Evolutionary conservation across 1,284 basidiomycete genomes (phyloP), one percentile per base, ranked within the genome.

Genomic region (Peniophora sp.): DNA sequence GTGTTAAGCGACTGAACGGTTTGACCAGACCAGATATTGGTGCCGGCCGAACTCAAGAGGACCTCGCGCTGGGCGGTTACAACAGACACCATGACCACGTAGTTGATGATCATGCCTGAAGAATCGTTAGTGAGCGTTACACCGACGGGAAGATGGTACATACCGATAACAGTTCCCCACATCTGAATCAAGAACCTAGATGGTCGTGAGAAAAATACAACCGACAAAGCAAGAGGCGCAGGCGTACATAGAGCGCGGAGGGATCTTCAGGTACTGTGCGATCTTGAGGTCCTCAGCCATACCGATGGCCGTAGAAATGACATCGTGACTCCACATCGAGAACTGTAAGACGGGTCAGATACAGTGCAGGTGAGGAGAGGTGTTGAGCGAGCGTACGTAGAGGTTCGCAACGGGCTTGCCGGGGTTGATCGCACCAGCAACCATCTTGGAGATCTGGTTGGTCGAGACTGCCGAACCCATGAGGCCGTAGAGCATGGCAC

Each of bases 121-220:
- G 8, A 10, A 24, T 8, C 18, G 22, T 17, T 2, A 15, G 15
- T 41, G 20, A 46, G 27, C 14, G 11, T 39, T n/a, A n/a, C n/a
- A n/a, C n/a, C n/a, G n/a, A n/a, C n/a, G n/a, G n/a, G n/a, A n/a
- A 0, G n/a, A 22, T 23, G 5, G 24, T n/a, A 23, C 57, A 46
- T 63, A 48, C 81, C 81, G 37, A 85, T 68, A 34, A 85, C 69
- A 0, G 83, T 80, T 5, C 83, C 84, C 68, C 79, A 77, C 20
- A 85, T 64, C 62, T 88, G 85, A 3, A 81, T 77, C 22, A 78
- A 57, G 64, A 88, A 86, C 70, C 83, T 85, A 42, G 76, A n/a
- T n/a, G n/a, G 68, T 14, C 83, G 76, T 20, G 88, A 85, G 23
- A 85, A 84, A 48, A 90, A 75, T 69, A 88, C 2, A 18, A 45